These are phyloP conservation scores for Amanita subjunquillea DNA, from an alignment of 768 basidiomycete genomes.

Conservation along the genomic window DNA sequence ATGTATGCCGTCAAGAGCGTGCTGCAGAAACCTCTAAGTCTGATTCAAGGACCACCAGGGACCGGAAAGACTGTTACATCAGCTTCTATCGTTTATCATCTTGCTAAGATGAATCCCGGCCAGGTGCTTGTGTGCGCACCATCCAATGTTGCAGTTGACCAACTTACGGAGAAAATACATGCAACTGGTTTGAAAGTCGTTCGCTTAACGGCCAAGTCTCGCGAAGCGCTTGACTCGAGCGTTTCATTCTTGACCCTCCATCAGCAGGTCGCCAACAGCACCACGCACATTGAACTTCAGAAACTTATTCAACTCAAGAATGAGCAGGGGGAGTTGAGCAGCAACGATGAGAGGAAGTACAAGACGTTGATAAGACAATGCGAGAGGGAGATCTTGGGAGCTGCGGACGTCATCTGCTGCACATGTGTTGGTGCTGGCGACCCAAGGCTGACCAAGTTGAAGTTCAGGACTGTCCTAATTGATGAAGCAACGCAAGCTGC, in stretches of 20 bases:
- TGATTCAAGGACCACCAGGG: constrained; percentile 98
- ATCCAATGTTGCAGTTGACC: constrained; percentile 98
- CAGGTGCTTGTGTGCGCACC: constrained; percentile 99
- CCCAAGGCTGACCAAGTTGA: constrained; percentile 90
- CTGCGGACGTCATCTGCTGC: constrained; percentile 96
- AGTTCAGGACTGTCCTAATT: constrained; percentile 96
- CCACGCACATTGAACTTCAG: constrained; percentile 92
- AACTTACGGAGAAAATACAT: constrained; percentile 98
- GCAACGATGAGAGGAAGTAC: constrained; percentile 95
- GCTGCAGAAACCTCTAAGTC: constrained; percentile 91
- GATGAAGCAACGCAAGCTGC: constrained; percentile 99
- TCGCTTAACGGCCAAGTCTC: constrained; percentile 94
- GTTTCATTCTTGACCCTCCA: constrained; percentile 91
- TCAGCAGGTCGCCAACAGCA: constrained; percentile 95
- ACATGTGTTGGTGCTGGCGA: constrained; percentile 98
- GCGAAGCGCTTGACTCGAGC: constrained; percentile 95
- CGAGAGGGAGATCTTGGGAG: constrained; percentile 93
- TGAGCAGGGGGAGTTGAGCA: constrained; percentile 94
- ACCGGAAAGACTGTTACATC: constrained; percentile 99
- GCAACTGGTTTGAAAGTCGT: constrained; percentile 98
- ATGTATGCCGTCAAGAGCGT: constrained; percentile 99
- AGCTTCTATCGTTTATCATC: constrained; percentile 96
- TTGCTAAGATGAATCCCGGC: constrained; percentile 99
- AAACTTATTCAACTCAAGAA: constrained; percentile 97
- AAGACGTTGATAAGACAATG: constrained; percentile 91